Percentiles rank a stretch among this genome's conserved stretches.
Conservation (phyloP, 2,329 filamentous ascomycete genomes). For the Alternaria alternata region DNA sequence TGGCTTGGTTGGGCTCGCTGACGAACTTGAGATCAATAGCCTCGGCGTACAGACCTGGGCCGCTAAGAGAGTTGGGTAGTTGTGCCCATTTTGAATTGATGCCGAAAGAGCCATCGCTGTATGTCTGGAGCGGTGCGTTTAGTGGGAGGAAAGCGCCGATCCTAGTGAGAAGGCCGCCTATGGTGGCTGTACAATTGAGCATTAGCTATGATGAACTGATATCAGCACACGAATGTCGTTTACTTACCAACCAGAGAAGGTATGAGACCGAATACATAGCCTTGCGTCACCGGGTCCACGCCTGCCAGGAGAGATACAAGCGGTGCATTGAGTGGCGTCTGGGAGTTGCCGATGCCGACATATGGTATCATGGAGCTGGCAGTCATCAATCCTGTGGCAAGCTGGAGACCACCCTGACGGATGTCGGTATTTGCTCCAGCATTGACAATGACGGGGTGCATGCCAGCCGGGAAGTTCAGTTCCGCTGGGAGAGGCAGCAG, state of each 20-base stretch:
- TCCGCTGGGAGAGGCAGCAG: slow-evolving; percentile 3
- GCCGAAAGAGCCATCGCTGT: slow-evolving; percentile 8
- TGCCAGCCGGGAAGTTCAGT: slow-evolving; percentile 6
- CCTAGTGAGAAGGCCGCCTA: slow-evolving; percentile 11
- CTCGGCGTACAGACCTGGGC: slow-evolving; percentile 16
- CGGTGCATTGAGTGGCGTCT: slow-evolving; percentile 13
- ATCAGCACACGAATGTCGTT: not conserved
- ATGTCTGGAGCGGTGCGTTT: slow-evolving; percentile 6
- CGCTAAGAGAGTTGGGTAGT: slow-evolving; percentile 11
- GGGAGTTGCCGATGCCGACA: slow-evolving; percentile 1
- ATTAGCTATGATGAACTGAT: not conserved
- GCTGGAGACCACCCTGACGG: slow-evolving; percentile 11
- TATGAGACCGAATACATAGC: slow-evolving; percentile 6
- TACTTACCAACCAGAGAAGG: slow-evolving; percentile 13
- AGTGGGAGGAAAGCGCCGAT: slow-evolving; percentile 16
- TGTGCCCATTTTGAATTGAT: slow-evolving; percentile 17
- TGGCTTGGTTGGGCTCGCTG: slow-evolving; percentile 3
- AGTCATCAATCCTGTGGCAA: slow-evolving; percentile 9
- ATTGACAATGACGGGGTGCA: slow-evolving; percentile 15
- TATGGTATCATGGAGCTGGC: slow-evolving; percentile 14
- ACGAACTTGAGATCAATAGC: slow-evolving; percentile 19
- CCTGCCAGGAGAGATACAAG: slow-evolving; percentile 11
- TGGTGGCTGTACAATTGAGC: not conserved
- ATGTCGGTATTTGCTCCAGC: slow-evolving; percentile 10
- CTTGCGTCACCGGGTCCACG: slow-evolving; percentile 6